Evolutionary conservation across 176 grass and related monocot species (phyloP).

Genomic region (Oryza meridionalis): DNA sequence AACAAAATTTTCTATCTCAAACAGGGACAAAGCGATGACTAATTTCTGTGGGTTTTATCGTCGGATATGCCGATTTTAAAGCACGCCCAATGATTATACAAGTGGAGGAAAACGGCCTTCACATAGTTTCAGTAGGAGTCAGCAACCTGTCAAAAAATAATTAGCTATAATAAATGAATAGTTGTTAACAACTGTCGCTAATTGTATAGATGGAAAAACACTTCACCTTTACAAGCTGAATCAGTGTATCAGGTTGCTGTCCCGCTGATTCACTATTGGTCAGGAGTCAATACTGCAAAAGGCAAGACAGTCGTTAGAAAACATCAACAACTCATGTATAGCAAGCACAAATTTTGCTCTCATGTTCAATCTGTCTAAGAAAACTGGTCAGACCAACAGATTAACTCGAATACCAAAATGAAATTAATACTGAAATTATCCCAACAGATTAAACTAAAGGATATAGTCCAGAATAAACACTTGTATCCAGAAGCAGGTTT

Average conservation of each 20-base stretch:
- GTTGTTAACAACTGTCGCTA: neutral
- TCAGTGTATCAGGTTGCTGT: conserved; percentile 40
- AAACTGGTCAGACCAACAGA: neutral
- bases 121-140: conserved; percentile 37
- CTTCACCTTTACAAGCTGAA: conserved; percentile 51
- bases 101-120: conserved; percentile 24
- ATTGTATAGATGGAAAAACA: neutral
- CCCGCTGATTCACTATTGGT: conserved; percentile 50
- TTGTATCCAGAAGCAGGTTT: conserved; percentile 14
- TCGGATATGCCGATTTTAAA: conserved; percentile 24
- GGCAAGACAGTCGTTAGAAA: conserved; percentile 26
- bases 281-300: conserved; percentile 66
- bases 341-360: neutral
- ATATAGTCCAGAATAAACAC: conserved; percentile 12
- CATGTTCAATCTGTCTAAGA: neutral
- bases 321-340: neutral
- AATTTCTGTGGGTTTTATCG: neutral
- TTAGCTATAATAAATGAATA: neutral
- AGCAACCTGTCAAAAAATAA: conserved; percentile 33
- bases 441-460: conserved; percentile 16
- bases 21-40: conserved; percentile 11
- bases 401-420: conserved; percentile 10
- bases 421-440: neutral
- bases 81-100: conserved; percentile 19
- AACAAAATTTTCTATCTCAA: conserved; percentile 52